Evolutionary conservation across 345 rosid species (phyloP).

Genomic region (Turnera subulata): DNA sequence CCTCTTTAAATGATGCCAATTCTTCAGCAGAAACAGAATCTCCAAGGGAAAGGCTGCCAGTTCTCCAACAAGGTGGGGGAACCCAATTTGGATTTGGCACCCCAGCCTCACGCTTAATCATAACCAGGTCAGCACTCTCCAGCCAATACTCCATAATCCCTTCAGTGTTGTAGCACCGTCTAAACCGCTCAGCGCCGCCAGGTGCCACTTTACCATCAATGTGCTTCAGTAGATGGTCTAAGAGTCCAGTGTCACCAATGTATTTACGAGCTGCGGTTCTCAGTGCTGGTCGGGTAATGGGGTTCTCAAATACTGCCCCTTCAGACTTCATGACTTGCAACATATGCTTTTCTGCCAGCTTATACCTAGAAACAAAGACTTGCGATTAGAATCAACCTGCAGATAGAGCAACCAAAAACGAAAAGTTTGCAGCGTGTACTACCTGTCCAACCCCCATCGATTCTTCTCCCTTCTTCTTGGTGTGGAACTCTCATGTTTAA

Average conservation of each 20-base stretch:
- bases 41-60: conserved; percentile 30
- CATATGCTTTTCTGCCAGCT: conserved; percentile 56
- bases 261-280: conserved; percentile 58
- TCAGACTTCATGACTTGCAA: conserved; percentile 66
- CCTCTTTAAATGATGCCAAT: conserved; percentile 47
- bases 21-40: conserved; percentile 41
- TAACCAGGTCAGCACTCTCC: conserved; percentile 70
- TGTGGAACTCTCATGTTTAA: conserved; percentile 20
- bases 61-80: conserved; percentile 60
- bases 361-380: conserved; percentile 46
- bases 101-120: conserved; percentile 61
- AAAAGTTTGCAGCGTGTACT: not conserved
- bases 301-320: conserved; percentile 65
- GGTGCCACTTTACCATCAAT: conserved; percentile 86
- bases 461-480: conserved; percentile 16
- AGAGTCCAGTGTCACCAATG: conserved; percentile 91
- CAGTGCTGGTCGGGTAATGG: conserved; percentile 54
- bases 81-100: conserved; percentile 51
- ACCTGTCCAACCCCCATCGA: conserved; percentile 83
- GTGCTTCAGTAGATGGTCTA: conserved; percentile 92
- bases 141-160: conserved; percentile 92
- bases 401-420: not conserved
- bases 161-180: conserved; percentile 76
- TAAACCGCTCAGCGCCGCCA: conserved; percentile 69
- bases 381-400: not conserved